These are phyloP conservation scores for Glomus cerebriforme DNA, from an alignment of 192 early-diverging fungal species.

Conservation along the genomic window DNA sequence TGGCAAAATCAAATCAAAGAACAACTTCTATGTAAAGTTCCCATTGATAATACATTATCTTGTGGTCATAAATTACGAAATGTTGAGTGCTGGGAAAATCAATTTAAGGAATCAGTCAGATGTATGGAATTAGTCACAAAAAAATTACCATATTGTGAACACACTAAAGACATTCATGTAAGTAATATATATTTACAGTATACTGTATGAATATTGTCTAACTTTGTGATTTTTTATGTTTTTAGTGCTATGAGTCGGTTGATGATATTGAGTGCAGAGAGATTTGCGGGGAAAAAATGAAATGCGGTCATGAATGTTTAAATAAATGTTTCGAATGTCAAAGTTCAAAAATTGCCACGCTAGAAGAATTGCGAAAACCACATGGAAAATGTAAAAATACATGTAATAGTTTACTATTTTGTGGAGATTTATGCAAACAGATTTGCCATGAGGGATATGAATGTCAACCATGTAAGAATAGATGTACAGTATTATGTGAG, in stretches of 20 bases:
- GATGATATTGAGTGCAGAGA: conserved; percentile 25
- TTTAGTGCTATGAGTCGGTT: conserved; percentile 31
- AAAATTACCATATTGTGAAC: conserved; percentile 45
- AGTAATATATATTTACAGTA: neutral
- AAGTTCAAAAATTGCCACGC: neutral
- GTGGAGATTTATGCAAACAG: conserved; percentile 36
- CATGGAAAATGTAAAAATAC: conserved; percentile 31
- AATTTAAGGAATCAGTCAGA: neutral
- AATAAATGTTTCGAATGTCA: conserved; percentile 45
- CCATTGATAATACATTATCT: neutral
- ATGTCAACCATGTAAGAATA: conserved; percentile 44
- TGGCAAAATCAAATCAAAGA: neutral
- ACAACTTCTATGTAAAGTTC: neutral
- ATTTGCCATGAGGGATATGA: neutral
- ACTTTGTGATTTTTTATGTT: neutral
- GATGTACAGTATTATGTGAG: conserved; percentile 42
- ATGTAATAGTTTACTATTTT: conserved; percentile 27
- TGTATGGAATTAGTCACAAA: conserved; percentile 33
- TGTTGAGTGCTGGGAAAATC: neutral
- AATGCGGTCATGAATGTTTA: conserved; percentile 48
- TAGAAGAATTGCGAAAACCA: neutral
- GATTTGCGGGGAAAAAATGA: conserved; percentile 31
- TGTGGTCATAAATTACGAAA: neutral
- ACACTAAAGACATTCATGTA: conserved; percentile 31
- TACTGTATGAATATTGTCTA: neutral